phyloP scores from a whole-genome alignment of 192 early-diverging fungal genomes.

The Coemansia sp. region DNA sequence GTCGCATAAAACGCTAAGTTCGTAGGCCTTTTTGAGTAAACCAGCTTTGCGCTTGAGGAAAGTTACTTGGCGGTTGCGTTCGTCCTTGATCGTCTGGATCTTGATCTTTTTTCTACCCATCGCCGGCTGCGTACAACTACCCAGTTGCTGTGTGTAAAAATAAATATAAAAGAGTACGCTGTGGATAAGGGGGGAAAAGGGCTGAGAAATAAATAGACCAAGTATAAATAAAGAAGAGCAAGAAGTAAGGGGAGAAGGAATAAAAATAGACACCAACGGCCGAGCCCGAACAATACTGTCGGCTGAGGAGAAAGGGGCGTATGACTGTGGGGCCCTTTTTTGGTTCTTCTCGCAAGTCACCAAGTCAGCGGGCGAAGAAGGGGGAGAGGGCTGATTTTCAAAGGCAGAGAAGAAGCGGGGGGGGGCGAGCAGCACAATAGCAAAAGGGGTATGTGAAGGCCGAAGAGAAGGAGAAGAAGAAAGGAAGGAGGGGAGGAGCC shows the following conservation, averaged over 20 bases:
- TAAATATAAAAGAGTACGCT: not conserved
- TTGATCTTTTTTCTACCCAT: slow-evolving; percentile 98
- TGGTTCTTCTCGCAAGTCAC: not conserved
- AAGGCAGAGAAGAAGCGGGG: not conserved
- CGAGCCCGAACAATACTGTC: slow-evolving; percentile 15
- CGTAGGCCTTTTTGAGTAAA: slow-evolving; percentile 96
- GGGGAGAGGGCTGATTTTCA: slow-evolving; percentile 9
- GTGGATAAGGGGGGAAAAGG: not conserved
- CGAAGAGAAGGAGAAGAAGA: not conserved
- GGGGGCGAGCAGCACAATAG: slow-evolving; percentile 1
- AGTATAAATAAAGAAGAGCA: slow-evolving; percentile 23
- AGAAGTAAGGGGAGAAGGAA: slow-evolving; percentile 9
- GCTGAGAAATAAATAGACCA: slow-evolving; percentile 21
- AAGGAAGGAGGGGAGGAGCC: not conserved
- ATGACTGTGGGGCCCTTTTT: slow-evolving; percentile 7
- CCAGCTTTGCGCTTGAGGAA: slow-evolving; percentile 94
- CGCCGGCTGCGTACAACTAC: not conserved
- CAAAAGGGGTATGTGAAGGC: not conserved
- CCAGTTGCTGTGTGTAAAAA: not conserved
- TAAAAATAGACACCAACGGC: slow-evolving; percentile 11
- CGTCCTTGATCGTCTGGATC: slow-evolving; percentile 86
- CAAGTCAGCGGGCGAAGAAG: not conserved
- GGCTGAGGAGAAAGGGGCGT: not conserved
- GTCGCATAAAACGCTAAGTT: slow-evolving; percentile 91
- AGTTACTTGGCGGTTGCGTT: slow-evolving; percentile 92